These are phyloP conservation scores for Emericellopsis atlantica DNA, from an alignment of 2,329 filamentous ascomycete genomes.

Conservation along the genomic window DNA sequence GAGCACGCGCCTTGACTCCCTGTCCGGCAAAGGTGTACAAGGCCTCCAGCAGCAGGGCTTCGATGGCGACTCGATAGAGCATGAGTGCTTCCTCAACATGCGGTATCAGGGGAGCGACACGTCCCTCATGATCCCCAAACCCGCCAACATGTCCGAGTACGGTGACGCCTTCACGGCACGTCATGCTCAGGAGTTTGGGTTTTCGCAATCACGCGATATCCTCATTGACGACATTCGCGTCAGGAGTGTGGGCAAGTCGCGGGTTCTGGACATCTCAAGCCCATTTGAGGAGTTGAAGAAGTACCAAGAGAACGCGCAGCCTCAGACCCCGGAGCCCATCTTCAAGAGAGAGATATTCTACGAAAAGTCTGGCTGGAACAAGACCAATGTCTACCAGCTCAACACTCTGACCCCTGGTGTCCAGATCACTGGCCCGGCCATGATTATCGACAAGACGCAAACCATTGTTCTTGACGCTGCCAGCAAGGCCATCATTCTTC, in stretches of 20 bases:
- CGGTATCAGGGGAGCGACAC: slow-evolving; percentile 29
- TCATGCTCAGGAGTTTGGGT: slow-evolving; percentile 28
- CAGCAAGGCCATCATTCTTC: slow-evolving; percentile 17
- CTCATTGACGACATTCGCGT: slow-evolving; percentile 29
- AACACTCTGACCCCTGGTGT: slow-evolving; percentile 7
- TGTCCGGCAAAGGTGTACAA: slow-evolving; percentile 16
- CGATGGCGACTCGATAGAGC: slow-evolving; percentile 22
- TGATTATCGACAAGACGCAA: slow-evolving; percentile 60
- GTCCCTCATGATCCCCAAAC: slow-evolving; percentile 22
- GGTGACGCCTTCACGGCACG: slow-evolving; percentile 15
- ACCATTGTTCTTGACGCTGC: slow-evolving; percentile 55
- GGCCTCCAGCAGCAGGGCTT: slow-evolving; percentile 23
- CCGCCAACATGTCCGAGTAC: slow-evolving; percentile 14
- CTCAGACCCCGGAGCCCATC: slow-evolving; percentile 6
- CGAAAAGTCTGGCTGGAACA: slow-evolving; percentile 11
- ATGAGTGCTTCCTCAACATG: slow-evolving; percentile 30
- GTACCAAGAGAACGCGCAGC: slow-evolving; percentile 1
- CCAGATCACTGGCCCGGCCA: slow-evolving; percentile 43
- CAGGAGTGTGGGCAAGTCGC: slow-evolving; percentile 19
- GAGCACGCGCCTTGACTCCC: slow-evolving; percentile 9
- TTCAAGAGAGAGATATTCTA: slow-evolving; percentile 12
- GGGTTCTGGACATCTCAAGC: slow-evolving; percentile 10
- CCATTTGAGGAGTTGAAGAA: slow-evolving; percentile 12
- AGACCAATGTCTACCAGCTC: slow-evolving; percentile 13
- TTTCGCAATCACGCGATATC: slow-evolving; percentile 22